These are phyloP conservation scores for Gilbertella persicaria DNA, from an alignment of 371 early-diverging fungal genomes.

Conservation along the genomic window DNA sequence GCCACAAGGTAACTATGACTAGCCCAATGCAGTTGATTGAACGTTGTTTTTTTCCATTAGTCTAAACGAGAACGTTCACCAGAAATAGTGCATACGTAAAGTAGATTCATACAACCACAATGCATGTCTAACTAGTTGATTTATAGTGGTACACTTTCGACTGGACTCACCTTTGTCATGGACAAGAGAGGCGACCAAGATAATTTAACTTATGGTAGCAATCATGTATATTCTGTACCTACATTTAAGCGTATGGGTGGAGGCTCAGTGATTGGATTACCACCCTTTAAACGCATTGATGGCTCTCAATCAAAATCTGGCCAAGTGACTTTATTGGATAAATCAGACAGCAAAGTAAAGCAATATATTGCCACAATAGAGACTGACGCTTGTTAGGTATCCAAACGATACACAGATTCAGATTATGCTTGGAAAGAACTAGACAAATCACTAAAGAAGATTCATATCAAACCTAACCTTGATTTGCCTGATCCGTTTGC, in stretches of 20 bases:
- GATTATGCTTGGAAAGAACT: slow-evolving; percentile 40
- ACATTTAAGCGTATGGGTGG: slow-evolving; percentile 43
- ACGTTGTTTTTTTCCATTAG: too few relatives aligned
- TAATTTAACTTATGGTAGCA: slow-evolving; percentile 40
- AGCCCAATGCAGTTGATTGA: too few relatives aligned
- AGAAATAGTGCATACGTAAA: slow-evolving; percentile 22
- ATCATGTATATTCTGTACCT: slow-evolving; percentile 36
- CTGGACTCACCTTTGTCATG: slow-evolving; percentile 33
- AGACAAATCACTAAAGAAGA: slow-evolving; percentile 29
- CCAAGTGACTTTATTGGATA: slow-evolving; percentile 20
- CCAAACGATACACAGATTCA: slow-evolving; percentile 32
- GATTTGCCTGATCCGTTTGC: slow-evolving; percentile 11
- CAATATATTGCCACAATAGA: not conserved
- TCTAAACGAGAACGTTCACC: slow-evolving; percentile 16
- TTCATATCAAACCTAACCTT: slow-evolving; percentile 22
- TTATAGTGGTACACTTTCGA: slow-evolving; percentile 28
- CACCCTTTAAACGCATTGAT: slow-evolving; percentile 17
- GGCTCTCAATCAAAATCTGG: slow-evolving; percentile 14
- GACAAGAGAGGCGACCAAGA: slow-evolving; percentile 49
- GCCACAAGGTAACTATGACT: slow-evolving; percentile 11
- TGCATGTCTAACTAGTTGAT: too few relatives aligned
- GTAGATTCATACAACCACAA: too few relatives aligned
- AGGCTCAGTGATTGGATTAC: slow-evolving; percentile 43
- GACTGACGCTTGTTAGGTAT: slow-evolving; percentile 4
- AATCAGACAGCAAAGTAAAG: slow-evolving; percentile 11